Evolutionary conservation across 1,284 basidiomycete genomes (phyloP).

Genomic region (Rhizopogon parksii): DNA sequence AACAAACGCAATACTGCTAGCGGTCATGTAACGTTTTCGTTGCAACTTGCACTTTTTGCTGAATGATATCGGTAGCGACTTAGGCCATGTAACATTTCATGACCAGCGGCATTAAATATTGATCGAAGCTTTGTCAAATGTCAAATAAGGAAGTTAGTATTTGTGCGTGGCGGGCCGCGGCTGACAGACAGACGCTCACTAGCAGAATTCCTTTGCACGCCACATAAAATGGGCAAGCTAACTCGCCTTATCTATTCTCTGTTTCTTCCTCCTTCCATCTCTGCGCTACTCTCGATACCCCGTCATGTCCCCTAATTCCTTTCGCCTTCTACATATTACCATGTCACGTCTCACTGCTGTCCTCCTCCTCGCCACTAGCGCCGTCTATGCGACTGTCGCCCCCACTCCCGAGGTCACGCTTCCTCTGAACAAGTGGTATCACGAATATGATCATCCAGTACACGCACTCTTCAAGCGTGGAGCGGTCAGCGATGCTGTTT

Average conservation of each 20-base stretch:
- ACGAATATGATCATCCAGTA: conserved; percentile 48
- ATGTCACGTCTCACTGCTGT: conserved; percentile 30
- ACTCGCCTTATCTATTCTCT: conserved; percentile 4
- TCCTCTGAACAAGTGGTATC: conserved; percentile 51
- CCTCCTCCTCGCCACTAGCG: conserved; percentile 31
- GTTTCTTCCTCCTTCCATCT: conserved; percentile 2
- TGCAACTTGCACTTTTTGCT: neutral
- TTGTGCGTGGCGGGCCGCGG: conserved; percentile 5
- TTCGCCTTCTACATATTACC: conserved; percentile 4
- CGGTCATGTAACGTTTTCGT: no score
- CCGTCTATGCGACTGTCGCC: conserved; percentile 25
- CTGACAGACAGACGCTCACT: conserved; percentile 21
- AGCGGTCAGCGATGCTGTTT: conserved; percentile 34
- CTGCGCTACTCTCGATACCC: conserved; percentile 11
- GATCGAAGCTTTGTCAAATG: no score
- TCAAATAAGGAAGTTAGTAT: conserved; percentile 5
- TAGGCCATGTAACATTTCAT: neutral
- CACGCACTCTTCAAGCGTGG: conserved; percentile 52
- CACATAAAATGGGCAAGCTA: conserved; percentile 24
- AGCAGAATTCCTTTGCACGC: conserved; percentile 13
- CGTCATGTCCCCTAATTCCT: conserved; percentile 13
- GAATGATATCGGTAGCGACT: neutral
- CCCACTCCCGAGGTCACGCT: conserved; percentile 22
- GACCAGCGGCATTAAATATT: conserved; percentile 8
- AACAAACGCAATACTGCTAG: no score